A percentile compares a stretch with the other conserved stretches of the same genome.
Evolutionary conservation across 208 protist genomes (phyloP).

Genomic region (Trypanosoma platydactyli): DNA sequence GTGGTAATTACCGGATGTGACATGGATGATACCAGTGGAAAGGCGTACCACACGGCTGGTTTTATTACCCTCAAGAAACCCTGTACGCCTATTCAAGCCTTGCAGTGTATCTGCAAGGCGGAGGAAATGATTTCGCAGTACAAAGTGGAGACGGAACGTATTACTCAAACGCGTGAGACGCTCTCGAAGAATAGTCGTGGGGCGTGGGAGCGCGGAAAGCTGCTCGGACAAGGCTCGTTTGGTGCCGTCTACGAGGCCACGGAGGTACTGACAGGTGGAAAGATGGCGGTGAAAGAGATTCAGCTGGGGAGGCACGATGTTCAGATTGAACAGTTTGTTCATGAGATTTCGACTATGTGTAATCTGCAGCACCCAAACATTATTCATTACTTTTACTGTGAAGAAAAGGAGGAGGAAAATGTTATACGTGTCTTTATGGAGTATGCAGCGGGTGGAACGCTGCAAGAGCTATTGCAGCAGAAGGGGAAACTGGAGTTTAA

Average conservation of each 20-base stretch:
- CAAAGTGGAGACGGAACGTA: conserved; percentile 76
- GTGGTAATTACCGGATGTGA: conserved; percentile 70
- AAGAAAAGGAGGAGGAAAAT: conserved; percentile 60
- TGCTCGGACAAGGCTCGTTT: conserved; percentile 83
- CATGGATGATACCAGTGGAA: conserved; percentile 57
- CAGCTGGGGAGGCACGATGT: conserved; percentile 55
- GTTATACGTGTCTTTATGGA: conserved; percentile 91
- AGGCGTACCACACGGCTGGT: conserved; percentile 75
- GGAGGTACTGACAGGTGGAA: conserved; percentile 81
- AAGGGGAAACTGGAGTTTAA: conserved; percentile 65
- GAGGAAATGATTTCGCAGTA: conserved; percentile 75
- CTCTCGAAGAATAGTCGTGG: conserved; percentile 82
- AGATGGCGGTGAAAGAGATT: conserved; percentile 92
- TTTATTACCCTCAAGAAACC: conserved; percentile 88
- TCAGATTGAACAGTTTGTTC: conserved; percentile 76
- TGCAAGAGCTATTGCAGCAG: conserved; percentile 61
- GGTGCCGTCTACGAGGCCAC: conserved; percentile 88
- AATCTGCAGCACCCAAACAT: conserved; percentile 92
- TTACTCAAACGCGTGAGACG: conserved; percentile 72
- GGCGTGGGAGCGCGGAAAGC: conserved; percentile 71
- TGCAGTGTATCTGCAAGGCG: conserved; percentile 65
- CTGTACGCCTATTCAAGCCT: conserved; percentile 73
- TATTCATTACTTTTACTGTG: conserved; percentile 94
- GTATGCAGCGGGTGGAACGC: conserved; percentile 79
- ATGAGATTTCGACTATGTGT: conserved; percentile 89